Evolutionary conservation across 2,329 filamentous ascomycete genomes (phyloP), one percentile per base, ranked within the genome.

Genomic region (Penicillium sclerotigenum): DNA sequence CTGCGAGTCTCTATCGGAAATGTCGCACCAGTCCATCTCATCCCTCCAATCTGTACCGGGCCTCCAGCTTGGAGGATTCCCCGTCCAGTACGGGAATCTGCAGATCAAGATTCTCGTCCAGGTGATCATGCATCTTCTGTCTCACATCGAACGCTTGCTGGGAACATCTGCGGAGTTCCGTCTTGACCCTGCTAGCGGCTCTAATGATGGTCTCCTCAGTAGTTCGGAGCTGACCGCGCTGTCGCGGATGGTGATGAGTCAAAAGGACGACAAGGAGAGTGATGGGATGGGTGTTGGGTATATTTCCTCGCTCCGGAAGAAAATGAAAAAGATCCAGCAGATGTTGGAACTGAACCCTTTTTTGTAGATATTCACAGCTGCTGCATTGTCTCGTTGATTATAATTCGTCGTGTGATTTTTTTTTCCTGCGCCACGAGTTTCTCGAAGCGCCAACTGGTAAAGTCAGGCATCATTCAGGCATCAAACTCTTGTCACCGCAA

Each of bases 1-100:
- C 18, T 47, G 7, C 18, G 43, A 47, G 43, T 47, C 43, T 47
- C 29, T 47, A 6, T 47, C 43, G 14, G 43, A 34, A 24, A 47
- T 47, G 43, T 47, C 43, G 29, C 43, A 34, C 43, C 43, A 47
- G 43, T 47, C 28, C 18, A 47, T 47, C 29, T 47, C 43, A 47
- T 46, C 43, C 8, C 43, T 46, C 28, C 43, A 46, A 46, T 16
- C 43, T 10, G 13, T 46, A 22, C 43, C 29, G 13, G 43, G 43
- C 29, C 43, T 46, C 18, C 18, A 46, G 43, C 18, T 46, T 34
- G 43, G 43, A 8, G 43, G 43, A 46, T 46, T 46, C 16, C 43
- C 43, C 29, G 43, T 46, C n/a, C 43, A 46, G 43, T 46, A 46
- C 13, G 43, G 43, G 29, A 46, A 46, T 46, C 43, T 34, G 29